phyloP scores from a whole-genome alignment of 139 green algal genomes.

The Chlamydomonas sphaeroides region DNA sequence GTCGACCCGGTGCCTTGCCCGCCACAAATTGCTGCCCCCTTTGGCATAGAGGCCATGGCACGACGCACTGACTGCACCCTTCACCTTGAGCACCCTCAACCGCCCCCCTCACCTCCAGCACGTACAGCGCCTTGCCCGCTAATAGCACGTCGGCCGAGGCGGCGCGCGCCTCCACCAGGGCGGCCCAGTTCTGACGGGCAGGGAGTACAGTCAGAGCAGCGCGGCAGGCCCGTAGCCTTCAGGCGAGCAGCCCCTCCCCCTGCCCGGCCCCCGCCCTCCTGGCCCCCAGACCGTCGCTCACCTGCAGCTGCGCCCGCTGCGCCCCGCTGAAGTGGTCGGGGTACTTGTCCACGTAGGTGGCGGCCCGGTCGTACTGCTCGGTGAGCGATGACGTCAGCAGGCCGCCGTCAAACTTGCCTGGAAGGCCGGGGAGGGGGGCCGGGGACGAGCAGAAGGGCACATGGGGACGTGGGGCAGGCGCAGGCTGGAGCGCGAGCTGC shows the following conservation, averaged over 20 bases:
- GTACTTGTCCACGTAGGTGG: conserved; percentile 32
- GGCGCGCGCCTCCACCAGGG: background rate
- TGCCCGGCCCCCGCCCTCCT: background rate
- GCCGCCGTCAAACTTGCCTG: conserved; percentile 35
- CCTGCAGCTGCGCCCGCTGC: conserved; percentile 15
- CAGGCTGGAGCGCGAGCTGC: too few species aligned
- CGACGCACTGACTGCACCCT: too few species aligned
- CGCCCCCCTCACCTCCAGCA: conserved; percentile 18
- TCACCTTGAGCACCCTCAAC: background rate
- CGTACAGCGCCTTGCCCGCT: conserved; percentile 40
- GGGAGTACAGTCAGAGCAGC: background rate
- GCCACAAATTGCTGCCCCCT: too few species aligned
- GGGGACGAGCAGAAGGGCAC: too few species aligned
- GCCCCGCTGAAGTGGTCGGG: conserved; percentile 16
- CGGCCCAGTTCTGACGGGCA: conserved; percentile 20
- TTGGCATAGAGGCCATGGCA: too few species aligned
- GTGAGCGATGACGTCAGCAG: conserved; percentile 30
- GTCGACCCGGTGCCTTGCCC: too few species aligned
- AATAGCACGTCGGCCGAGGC: background rate
- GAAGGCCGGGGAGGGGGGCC: too few species aligned
- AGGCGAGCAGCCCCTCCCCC: background rate
- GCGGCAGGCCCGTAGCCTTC: background rate
- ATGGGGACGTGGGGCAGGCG: too few species aligned
- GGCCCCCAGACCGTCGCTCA: background rate
- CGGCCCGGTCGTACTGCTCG: conserved; percentile 35